Percentiles rank a stretch among this genome's conserved stretches.
Evolutionary conservation across 768 basidiomycete species (phyloP).

Genomic region (Tulasnella sp.): DNA sequence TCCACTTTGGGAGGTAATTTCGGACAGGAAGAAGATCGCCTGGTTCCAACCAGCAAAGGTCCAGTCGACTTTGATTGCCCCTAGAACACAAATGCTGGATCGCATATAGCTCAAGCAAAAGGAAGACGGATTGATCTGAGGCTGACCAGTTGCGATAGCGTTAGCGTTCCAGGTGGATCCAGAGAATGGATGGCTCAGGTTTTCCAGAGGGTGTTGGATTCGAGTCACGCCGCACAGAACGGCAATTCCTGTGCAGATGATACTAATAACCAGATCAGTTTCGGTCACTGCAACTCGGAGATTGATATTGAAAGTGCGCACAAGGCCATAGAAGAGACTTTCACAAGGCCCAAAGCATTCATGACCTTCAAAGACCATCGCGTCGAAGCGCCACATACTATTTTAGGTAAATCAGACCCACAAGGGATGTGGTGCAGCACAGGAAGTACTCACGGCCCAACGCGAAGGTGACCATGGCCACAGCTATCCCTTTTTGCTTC

Average conservation of each 20-base stretch:
- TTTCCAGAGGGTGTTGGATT: constrained; percentile 24
- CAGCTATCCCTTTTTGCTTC: neutral
- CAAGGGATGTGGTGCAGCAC: neutral
- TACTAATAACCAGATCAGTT: neutral
- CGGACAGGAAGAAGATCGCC: constrained; percentile 38
- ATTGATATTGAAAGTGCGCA: neutral
- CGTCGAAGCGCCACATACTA: neutral
- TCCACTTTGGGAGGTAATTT: constrained; percentile 22
- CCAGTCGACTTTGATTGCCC: constrained; percentile 25
- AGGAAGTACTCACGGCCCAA: neutral
- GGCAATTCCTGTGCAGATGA: constrained; percentile 17
- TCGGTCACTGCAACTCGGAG: neutral
- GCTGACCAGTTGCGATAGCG: constrained; percentile 16
- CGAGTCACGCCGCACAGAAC: constrained; percentile 22
- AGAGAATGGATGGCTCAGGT: constrained; percentile 26
- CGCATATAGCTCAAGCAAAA: too few relatives aligned
- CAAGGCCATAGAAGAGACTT: neutral
- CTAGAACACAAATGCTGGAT: constrained; percentile 10
- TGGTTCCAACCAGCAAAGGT: constrained; percentile 30
- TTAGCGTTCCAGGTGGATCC: constrained; percentile 24
- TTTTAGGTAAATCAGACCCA: too few relatives aligned
- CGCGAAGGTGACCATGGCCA: neutral
- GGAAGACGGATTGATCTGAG: too few relatives aligned
- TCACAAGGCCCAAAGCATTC: neutral
- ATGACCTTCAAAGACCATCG: neutral